These are phyloP conservation scores for Bertia moriformis DNA, from an alignment of 2,329 filamentous ascomycete species.

Conservation along the genomic window DNA sequence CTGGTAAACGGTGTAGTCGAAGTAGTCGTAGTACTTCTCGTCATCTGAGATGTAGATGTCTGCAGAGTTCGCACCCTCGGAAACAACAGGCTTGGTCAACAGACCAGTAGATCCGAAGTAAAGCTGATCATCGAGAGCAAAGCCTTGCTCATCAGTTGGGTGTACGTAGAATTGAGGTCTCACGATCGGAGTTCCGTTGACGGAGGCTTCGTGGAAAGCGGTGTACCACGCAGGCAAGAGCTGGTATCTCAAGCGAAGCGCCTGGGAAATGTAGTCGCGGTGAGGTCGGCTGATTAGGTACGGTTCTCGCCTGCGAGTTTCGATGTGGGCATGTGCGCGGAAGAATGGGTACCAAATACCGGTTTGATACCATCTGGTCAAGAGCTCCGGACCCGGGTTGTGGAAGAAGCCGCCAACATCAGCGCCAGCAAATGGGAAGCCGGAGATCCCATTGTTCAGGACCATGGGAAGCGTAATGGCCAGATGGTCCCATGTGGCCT, in stretches of 20 bases:
- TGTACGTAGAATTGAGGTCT: slow-evolving; percentile 88
- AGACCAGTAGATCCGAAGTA: slow-evolving; percentile 81
- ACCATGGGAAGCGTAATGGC: slow-evolving; percentile 87
- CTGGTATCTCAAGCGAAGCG: slow-evolving; percentile 75
- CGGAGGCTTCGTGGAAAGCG: slow-evolving; percentile 78
- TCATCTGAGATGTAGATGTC: slow-evolving; percentile 80
- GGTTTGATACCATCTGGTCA: slow-evolving; percentile 90
- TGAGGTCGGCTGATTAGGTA: slow-evolving; percentile 79
- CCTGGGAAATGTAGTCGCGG: slow-evolving; percentile 71
- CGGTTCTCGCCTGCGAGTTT: slow-evolving; percentile 83
- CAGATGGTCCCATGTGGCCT: slow-evolving; percentile 81
- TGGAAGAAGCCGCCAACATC: slow-evolving; percentile 98
- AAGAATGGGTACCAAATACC: slow-evolving; percentile 98
- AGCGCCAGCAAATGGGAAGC: slow-evolving; percentile 85
- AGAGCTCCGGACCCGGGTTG: slow-evolving; percentile 81
- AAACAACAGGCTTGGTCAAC: slow-evolving; percentile 79
- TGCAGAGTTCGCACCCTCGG: slow-evolving; percentile 56
- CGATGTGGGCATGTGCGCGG: slow-evolving; percentile 92
- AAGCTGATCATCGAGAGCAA: slow-evolving; percentile 80
- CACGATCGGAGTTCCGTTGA: slow-evolving; percentile 72
- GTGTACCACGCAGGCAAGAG: slow-evolving; percentile 93
- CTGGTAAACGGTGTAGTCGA: slow-evolving; percentile 63
- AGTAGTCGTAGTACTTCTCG: slow-evolving; percentile 90
- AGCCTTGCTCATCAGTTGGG: slow-evolving; percentile 72
- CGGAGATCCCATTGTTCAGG: slow-evolving; percentile 78